Evolutionary conservation across 495 filamentous ascomycete species (phyloP), one percentile per base, ranked within the genome.

Genomic region (Penicillium verhagenii): DNA sequence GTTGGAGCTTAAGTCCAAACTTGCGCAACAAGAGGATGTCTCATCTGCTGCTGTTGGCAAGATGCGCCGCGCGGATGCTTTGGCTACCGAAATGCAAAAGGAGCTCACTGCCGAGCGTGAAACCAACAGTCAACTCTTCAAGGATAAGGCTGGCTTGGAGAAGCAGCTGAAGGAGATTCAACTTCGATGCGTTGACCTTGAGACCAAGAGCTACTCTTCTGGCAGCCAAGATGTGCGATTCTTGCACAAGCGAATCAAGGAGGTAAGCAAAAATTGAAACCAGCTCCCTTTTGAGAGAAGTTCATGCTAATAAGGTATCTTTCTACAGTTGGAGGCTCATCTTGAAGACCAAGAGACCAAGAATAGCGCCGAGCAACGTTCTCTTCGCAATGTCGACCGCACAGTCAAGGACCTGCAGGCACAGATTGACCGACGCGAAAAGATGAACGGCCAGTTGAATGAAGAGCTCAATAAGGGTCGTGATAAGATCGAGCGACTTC

Each of bases 151-250:
- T 1, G 82, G 81, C 0, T 72, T 98, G 38, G 95, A 97, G 73
- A 97, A 97, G 75, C 79, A 82, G 23, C 79, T 94, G 52, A 97
- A 92, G 75, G 94, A 98, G 69, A 75, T 93, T 39, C 94, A 98
- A 70, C 78, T 97, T 23, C 83, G 85, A 56, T 84, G 95, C 42
- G 87, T 98, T 37, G 94, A 97, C 58, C 73, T 98, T 40, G 94
- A 98, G 71, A 98, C 94, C 21, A 97, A 97, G 79, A 90, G 91
- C 47, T 97, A 96, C 70, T 91, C 91, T 23, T 92, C 82, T 52
- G 91, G 89, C 40, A 95, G 91, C 64, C 90, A 97, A 54, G 94
- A 98, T 70, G 90, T 97, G 56, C 85, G 92, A 57, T 98, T 97
- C 79, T 74, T 97, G 66, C 88, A 96, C 74, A 91, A 92, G 59